Conservation (phyloP, 2,329 filamentous ascomycete species). For the Arthrobotrys megalospora region DNA sequence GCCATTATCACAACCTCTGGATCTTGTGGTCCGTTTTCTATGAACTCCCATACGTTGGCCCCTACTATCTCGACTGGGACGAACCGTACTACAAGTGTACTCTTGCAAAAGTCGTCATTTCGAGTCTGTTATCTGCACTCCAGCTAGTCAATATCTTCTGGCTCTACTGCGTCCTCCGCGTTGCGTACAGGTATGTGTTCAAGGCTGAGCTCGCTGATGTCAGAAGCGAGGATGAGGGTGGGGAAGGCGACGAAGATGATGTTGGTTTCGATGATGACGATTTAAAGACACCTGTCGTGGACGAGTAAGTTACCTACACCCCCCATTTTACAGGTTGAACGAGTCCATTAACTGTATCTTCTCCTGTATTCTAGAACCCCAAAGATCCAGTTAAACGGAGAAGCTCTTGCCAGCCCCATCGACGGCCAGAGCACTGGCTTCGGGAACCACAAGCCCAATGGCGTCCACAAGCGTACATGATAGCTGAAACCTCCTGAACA, state of each 20-base stretch:
- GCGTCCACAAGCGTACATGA: slow-evolving; percentile 34
- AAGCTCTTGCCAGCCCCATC: slow-evolving; percentile 45
- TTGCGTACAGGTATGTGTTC: slow-evolving; percentile 79
- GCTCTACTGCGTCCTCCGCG: slow-evolving; percentile 82
- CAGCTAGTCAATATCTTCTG: slow-evolving; percentile 86
- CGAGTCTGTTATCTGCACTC: slow-evolving; percentile 75
- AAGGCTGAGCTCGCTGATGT: slow-evolving; percentile 77
- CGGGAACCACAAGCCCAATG: slow-evolving; percentile 30
- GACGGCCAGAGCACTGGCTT: slow-evolving; percentile 36
- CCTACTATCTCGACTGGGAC: slow-evolving; percentile 83
- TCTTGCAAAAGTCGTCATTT: slow-evolving; percentile 78
- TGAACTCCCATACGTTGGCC: slow-evolving; percentile 81
- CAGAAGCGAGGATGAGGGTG: slow-evolving; percentile 79
- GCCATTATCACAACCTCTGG: slow-evolving; percentile 85
- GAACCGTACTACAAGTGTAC: slow-evolving; percentile 83
- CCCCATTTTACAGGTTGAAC: background rate
- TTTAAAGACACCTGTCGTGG: slow-evolving; percentile 26
- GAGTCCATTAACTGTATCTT: background rate
- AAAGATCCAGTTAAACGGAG: slow-evolving; percentile 54
- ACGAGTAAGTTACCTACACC: slow-evolving; percentile 40
- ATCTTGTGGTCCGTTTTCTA: slow-evolving; percentile 83
- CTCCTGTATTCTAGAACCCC: slow-evolving; percentile 29
- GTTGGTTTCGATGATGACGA: slow-evolving; percentile 59
- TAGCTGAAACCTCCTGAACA: background rate
- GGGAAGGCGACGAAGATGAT: slow-evolving; percentile 69